Evolutionary conservation across 805 yeast species (phyloP), one percentile per base, ranked within the genome.

Genomic region (Candida palmyrensis): DNA sequence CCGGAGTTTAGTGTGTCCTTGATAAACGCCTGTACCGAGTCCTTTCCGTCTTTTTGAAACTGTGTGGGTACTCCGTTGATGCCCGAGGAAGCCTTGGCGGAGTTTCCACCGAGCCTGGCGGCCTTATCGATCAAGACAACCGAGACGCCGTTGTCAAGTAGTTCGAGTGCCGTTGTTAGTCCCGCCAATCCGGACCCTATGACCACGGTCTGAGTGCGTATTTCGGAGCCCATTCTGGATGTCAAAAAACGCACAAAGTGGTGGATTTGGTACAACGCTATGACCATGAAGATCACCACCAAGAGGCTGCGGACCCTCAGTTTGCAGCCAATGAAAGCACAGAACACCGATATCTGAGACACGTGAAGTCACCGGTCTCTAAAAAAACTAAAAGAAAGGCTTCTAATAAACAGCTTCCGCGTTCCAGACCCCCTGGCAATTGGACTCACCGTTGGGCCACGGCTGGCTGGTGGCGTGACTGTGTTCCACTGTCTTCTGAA

Each of bases 171-270:
- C 9, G 74, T 59, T 3, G 75, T 59, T 20, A 76, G 47, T 1
- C 81, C 82, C 3, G 81, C 80, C 21, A 76, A 45, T 2, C 82
- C 82, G 12, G 76, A 56, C 4, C 82, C 82, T 4, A 76, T 58
- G 7, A 76, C 69, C 8, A 74, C 38, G 4, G 47, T 29, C 30
- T 30, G 29, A 16, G 13, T 8, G 4, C 29, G 23, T 24, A 21
- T 29, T n/a, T 25, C 29, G 10, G n/a, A n/a, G n/a, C 12, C 18
- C 18, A 10, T n/a, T 13, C 29, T 25, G 10, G 29, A 25, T 11
- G 12, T 10, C 12, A 14, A 25, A n/a, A 14, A 10, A 10, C 10
- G 5, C 25, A 28, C 23, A 18, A 9, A 9, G n/a, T n/a, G n/a
- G n/a, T n/a, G n/a, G 12, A 23, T 28, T n/a, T 28, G n/a, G 23